Base-by-base conservation (phyloP, 1,139 yeast genomes). In the Sugiyamaella sp. region DNA sequence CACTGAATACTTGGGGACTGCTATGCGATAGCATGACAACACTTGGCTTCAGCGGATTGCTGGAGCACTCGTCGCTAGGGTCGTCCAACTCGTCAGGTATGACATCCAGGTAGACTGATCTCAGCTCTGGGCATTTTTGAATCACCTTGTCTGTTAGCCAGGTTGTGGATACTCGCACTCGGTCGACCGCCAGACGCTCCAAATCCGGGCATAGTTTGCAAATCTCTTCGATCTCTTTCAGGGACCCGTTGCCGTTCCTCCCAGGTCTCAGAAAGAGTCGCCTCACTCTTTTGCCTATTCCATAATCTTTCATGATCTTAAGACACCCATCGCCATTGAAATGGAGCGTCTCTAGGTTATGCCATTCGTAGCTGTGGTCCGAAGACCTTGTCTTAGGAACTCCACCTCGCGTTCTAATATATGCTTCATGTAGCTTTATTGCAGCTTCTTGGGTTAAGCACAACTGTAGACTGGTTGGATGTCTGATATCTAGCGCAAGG, bases 271-370 rank as follows among this genome's bases (percentile, higher is more conserved):
- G 14, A 35, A 22, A 22, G 12, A 46, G 20, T 21, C 42, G 16
- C 33, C 22, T 38, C 22, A 35, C 19, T 10, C 20, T 37, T 2
- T 46, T 24, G 2, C 42, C 42, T 8, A 22, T 10, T 17, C 48
- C 40, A 33, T 32, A 32, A 32, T 6, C 22, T n/a, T 44, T 22
- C 40, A 44, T 29, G 2, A 38, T 38, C 25, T 29, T 37, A 43
- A 27, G 25, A 43, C 46, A 43, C 3, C 46, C 46, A 16, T 17
- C 16, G 4, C 46, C 46, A 27, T 43, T 25, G 20, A 29, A 43
- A 17, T 43, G 29, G 3, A 43, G 17, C n/a, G 24, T 27, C 17
- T 19, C 38, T 2, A 43, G 25, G 29, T 43, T 17, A 8, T 21
- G 19, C 16, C 21, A 22, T 2, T 20, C n/a, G 17, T 22, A n/a